phyloP scores from a whole-genome alignment of 106 monocot species.

The Allium fistulosum region DNA sequence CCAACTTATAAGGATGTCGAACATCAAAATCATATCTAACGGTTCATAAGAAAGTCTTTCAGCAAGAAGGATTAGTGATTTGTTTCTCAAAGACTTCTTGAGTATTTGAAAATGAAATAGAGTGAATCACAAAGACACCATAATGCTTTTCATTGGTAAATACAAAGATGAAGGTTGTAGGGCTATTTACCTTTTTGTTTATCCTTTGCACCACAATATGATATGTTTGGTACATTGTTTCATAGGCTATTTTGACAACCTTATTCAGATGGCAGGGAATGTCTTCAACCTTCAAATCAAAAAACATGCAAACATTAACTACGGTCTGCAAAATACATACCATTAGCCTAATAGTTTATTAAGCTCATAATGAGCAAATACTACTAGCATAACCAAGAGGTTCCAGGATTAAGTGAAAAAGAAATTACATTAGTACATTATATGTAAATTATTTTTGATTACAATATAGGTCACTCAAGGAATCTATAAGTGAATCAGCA shows the following conservation, averaged over 20 bases:
- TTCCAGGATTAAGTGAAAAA: too few relatives aligned
- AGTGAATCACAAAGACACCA: not conserved
- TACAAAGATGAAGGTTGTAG: too few relatives aligned
- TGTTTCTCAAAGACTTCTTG: conserved; percentile 61
- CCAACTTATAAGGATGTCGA: conserved; percentile 59
- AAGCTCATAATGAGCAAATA: too few relatives aligned
- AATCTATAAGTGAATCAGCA: too few relatives aligned
- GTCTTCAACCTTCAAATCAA: conserved; percentile 72
- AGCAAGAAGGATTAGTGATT: conserved; percentile 41
- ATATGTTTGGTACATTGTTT: conserved; percentile 31
- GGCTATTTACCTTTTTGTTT: too few relatives aligned
- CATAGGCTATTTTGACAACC: conserved; percentile 40
- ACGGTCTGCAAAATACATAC: conserved; percentile 64
- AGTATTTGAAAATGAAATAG: not conserved
- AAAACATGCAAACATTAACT: conserved; percentile 63
- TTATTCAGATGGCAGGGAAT: conserved; percentile 37
- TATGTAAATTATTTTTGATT: too few relatives aligned
- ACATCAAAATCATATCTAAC: conserved; percentile 59
- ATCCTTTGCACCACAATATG: too few relatives aligned
- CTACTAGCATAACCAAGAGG: too few relatives aligned
- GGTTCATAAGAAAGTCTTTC: conserved; percentile 61
- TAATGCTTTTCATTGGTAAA: not conserved
- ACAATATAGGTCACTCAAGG: too few relatives aligned
- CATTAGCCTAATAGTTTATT: too few relatives aligned
- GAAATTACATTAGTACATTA: too few relatives aligned